Conservation (phyloP, 2,329 filamentous ascomycete genomes). For the Fusarium musae region DNA sequence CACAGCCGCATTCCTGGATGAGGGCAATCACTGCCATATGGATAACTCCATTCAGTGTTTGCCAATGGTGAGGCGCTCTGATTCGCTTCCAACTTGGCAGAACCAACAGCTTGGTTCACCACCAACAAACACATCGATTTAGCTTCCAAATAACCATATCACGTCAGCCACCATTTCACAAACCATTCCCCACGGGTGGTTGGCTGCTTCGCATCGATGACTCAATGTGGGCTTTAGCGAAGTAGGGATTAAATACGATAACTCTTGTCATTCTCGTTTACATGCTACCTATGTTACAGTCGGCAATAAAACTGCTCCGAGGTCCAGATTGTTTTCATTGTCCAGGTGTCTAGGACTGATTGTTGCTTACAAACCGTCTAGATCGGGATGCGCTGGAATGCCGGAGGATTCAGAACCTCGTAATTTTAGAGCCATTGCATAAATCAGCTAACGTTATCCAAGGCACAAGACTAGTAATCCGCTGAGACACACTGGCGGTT, state of each 20-base stretch:
- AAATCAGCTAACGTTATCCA: background rate
- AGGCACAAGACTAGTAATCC: background rate
- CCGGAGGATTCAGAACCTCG: background rate
- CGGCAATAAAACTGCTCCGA: background rate
- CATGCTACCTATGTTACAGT: background rate
- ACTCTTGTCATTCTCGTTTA: background rate
- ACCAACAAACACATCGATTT: background rate
- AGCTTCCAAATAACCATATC: background rate
- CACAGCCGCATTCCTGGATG: background rate
- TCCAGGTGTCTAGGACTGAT: accelerated
- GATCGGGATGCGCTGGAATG: background rate
- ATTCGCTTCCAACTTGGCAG: background rate
- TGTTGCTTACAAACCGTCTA: accelerated
- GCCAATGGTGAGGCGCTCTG: background rate
- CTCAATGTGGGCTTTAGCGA: background rate
- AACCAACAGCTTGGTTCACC: background rate
- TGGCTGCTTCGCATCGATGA: background rate
- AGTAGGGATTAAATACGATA: background rate
- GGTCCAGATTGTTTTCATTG: background rate
- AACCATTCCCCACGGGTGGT: background rate
- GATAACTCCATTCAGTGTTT: background rate
- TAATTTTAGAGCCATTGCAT: too few species aligned
- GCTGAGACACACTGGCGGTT: too few species aligned
- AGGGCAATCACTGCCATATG: background rate
- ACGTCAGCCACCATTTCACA: background rate